Evolutionary conservation across 768 basidiomycete species (phyloP), one percentile per base, ranked within the genome.

Genomic region (Psilocybe cubensis): DNA sequence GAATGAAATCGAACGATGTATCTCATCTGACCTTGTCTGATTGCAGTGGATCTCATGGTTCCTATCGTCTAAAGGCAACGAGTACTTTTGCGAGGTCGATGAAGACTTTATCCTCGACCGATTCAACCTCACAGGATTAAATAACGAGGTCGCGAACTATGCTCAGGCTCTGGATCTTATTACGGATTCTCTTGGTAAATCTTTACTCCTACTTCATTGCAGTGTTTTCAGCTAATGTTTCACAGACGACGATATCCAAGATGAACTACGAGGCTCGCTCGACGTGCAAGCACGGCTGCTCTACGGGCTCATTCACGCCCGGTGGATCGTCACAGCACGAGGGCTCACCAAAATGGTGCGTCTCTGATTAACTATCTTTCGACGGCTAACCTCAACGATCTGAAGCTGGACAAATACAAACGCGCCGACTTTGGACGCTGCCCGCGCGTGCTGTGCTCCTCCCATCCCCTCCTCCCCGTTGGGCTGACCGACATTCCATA

Each of bases 31-130:
- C n/a, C 41, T n/a, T 24, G 23, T 18, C 27, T 28, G 31, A 48
- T 28, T 42, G 21, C 62, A 96, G 93, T 98, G 95, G 95, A 96
- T 96, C 64, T 94, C 94, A 3, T 98, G 95, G 95, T 97, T 98
- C 68, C 79, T 98, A 4, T 92, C 93, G 20, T 95, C 94, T 18
- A 97, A 97, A 71, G 96, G 97, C 56, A 98, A 99, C 71, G 97
- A 99, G 77, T 99, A 99, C 78, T 98, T 98, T 68, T 97, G 96
- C 73, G 96, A 98, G 79, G 94, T 98, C 60, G 97, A 98, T 70
- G 97, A 98, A 69, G 96, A 98, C 74, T 98, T 98, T 72, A 98
- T 99, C 67, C 82, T 97, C 54, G 96, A 98, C 76, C 86, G 96
- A 51, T 98, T 99, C 84, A 98, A 99, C 74, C 80, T 99, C 55